These are phyloP conservation scores for Cicer judaicum DNA, from an alignment of 306 rosid genomes.

Conservation along the genomic window DNA sequence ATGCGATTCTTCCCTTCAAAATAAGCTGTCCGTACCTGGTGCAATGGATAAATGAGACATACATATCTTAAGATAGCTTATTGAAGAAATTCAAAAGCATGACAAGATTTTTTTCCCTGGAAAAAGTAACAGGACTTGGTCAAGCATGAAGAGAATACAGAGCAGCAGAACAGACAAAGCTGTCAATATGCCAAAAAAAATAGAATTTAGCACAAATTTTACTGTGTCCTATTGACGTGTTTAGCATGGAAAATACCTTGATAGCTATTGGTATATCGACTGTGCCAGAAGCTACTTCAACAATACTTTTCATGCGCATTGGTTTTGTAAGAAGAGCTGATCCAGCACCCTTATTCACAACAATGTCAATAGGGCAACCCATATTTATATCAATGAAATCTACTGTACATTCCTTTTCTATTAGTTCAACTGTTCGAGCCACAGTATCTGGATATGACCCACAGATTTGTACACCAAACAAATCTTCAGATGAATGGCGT, in stretches of 20 bases:
- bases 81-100: constrained; percentile 23
- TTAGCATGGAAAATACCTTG: constrained; percentile 61
- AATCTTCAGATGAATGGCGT: constrained; percentile 83
- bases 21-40: constrained; percentile 85
- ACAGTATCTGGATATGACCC: constrained; percentile 84
- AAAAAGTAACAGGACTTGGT: constrained; percentile 22
- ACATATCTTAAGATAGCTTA: constrained; percentile 29
- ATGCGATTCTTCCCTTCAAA: constrained; percentile 91
- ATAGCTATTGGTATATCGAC: constrained; percentile 68
- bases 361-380: constrained; percentile 98
- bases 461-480: constrained; percentile 96
- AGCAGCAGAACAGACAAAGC: constrained; percentile 19
- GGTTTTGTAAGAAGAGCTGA: constrained; percentile 93
- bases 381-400: constrained; percentile 95
- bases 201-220: constrained; percentile 31
- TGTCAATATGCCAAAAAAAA: constrained; percentile 18
- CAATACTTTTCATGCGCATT: constrained; percentile 81
- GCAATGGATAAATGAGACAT: constrained; percentile 33
- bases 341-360: constrained; percentile 93
- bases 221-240: background rate
- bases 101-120: background rate
- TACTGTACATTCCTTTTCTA: constrained; percentile 75
- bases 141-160: constrained; percentile 6
- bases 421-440: constrained; percentile 76
- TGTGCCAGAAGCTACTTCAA: constrained; percentile 76